These are phyloP conservation scores for Hyphodiscus sp. DNA, from an alignment of 2,329 filamentous ascomycete genomes.

Conservation along the genomic window DNA sequence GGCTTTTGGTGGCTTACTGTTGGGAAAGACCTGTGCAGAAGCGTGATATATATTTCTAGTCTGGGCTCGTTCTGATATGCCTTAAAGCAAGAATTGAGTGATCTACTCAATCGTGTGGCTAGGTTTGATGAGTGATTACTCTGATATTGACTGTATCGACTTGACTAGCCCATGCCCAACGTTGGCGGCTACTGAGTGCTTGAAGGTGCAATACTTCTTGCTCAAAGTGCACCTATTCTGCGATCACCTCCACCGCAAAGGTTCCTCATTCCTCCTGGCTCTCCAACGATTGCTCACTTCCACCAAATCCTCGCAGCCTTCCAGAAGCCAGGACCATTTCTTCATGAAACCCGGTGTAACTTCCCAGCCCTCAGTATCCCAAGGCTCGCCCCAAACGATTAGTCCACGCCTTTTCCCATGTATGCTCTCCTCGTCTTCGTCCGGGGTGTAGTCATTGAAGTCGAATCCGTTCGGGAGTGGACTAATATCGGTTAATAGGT, in stretches of 20 bases:
- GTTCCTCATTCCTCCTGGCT: background rate
- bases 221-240: too few relatives aligned
- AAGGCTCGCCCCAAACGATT: constrained; percentile 17
- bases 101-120: too few relatives aligned
- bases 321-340: constrained; percentile 13
- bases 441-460: background rate
- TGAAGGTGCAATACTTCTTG: too few relatives aligned
- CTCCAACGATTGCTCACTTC: constrained; percentile 15
- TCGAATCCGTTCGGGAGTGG: background rate
- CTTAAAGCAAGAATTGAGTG: too few relatives aligned
- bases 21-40: too few relatives aligned
- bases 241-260: background rate
- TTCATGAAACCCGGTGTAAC: constrained; percentile 15
- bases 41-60: too few relatives aligned
- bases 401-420: constrained; percentile 8
- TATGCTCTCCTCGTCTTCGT: constrained; percentile 4
- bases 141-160: too few relatives aligned
- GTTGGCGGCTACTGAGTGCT: too few relatives aligned
- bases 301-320: constrained; percentile 17
- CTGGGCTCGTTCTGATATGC: too few relatives aligned
- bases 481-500: constrained; percentile 11
- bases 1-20: too few relatives aligned
- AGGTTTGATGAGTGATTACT: too few relatives aligned
- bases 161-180: too few relatives aligned
- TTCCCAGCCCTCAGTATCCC: constrained; percentile 14